A percentile compares a stretch with the other conserved stretches of the same genome.
Evolutionary conservation across 2,329 filamentous ascomycete species (phyloP).

Genomic region (Epichloe gansuensis): DNA sequence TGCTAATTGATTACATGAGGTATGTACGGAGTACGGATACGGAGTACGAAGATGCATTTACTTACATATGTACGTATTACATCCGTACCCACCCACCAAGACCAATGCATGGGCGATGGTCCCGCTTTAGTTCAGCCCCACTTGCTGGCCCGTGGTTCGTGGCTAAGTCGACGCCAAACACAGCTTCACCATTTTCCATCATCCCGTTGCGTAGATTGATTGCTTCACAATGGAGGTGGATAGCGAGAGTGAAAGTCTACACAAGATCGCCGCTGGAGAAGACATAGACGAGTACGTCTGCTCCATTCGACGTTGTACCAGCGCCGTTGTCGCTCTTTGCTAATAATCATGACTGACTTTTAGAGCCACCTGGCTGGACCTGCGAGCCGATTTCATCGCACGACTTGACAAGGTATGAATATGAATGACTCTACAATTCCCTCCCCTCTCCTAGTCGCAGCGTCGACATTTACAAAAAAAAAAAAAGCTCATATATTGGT

Average conservation of each 20-base stretch:
- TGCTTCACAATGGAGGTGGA: slow-evolving; percentile 40
- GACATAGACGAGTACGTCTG: slow-evolving; percentile 41
- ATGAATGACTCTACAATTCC: neutral
- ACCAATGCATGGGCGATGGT: no score
- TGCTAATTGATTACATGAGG: no score
- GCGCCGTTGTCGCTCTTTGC: slow-evolving; percentile 10
- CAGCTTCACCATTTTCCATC: slow-evolving; percentile 6
- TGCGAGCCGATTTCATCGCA: slow-evolving; percentile 51
- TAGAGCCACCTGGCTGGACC: slow-evolving; percentile 56
- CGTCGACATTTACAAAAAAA: neutral
- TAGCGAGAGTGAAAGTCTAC: slow-evolving; percentile 35
- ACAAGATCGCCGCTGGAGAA: slow-evolving; percentile 36
- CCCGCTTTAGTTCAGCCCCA: slow-evolving; percentile 10
- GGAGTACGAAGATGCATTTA: no score
- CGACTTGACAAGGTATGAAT: slow-evolving; percentile 49
- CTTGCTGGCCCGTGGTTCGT: slow-evolving; percentile 4
- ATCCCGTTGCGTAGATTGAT: slow-evolving; percentile 8
- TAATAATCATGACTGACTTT: slow-evolving; percentile 14
- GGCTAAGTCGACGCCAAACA: slow-evolving; percentile 1
- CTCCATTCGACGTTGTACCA: slow-evolving; percentile 5
- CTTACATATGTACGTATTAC: no score
- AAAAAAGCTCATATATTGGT: neutral
- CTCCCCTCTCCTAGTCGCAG: no score
- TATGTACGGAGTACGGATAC: no score
- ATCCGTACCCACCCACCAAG: no score